Evolutionary conservation across 2,329 filamentous ascomycete species (phyloP), one percentile per base, ranked within the genome.

Genomic region (Botryotinia globosa): DNA sequence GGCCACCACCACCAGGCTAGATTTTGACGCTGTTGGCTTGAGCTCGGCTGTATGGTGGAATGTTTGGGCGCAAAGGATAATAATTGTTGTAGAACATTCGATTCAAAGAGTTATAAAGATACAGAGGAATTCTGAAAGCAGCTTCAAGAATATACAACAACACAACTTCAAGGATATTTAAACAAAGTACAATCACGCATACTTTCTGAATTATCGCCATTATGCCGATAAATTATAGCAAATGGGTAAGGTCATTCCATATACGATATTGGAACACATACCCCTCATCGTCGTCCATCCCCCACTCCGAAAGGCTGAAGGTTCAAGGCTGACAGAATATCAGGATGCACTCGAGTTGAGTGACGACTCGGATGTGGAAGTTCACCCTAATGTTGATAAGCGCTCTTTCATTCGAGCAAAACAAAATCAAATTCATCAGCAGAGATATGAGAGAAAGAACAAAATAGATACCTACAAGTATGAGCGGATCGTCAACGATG

Each of bases 371-470:
- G 96, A 99, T 80, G 91, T 99, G 79, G 96, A 99, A 84, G 96
- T 98, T 69, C 96, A 99, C 83, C 96, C 96, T 74, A 99, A 99
- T 81, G 96, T 99, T 81, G 96, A 99, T 85, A 99, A 99, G 83
- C 90, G 92, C 69, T 98, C 95, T 74, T 99, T 99, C 83, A 99
- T 99, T 82, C 93, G 95, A 77, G 97, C 96, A 76, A 99, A 99
- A 84, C 96, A 98, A 85, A 92, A 91, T 78, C 94, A 99, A 84
- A 99, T 99, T 79, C 96, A 99, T 82, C 90, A 94, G 80, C 92
- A 98, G 81, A 91, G 96, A 72, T 87, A 90, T 77, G 92, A 97
- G 79, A 91, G 96, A 73, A 93, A 92, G 81, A 90, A 92, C 78
- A 91, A 97, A 80, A 98, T 99, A 81, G 91, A 92, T 79, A 96